Percentiles rank a stretch among this genome's conserved stretches.
phyloP scores from a whole-genome alignment of 2,329 filamentous ascomycete species.

The Paecilomyces variotii region DNA sequence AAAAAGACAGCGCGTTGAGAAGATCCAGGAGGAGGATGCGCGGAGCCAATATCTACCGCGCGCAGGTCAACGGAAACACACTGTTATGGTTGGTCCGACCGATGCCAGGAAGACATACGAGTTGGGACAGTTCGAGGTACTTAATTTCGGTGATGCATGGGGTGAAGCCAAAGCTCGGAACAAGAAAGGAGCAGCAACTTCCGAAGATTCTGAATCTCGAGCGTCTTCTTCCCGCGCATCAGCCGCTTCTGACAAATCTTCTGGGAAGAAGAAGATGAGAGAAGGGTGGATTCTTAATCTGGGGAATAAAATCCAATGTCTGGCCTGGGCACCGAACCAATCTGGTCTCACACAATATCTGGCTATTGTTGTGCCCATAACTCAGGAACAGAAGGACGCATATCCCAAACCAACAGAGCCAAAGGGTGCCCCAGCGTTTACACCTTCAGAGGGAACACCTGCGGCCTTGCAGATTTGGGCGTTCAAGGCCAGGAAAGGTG shows the following conservation, averaged over 20 bases:
- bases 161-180: conserved; percentile 10
- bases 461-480: conserved; percentile 53
- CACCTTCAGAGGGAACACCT: conserved; percentile 40
- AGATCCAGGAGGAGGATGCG: conserved; percentile 30
- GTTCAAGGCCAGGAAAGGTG: conserved; percentile 35
- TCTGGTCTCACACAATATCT: conserved; percentile 47
- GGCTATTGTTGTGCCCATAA: conserved; percentile 39
- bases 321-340: conserved; percentile 40
- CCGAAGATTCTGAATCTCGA: not conserved
- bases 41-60: conserved; percentile 34
- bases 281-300: conserved; percentile 51
- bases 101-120: conserved; percentile 36
- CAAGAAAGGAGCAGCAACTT: conserved; percentile 5
- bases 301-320: conserved; percentile 45
- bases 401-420: conserved; percentile 20
- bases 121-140: conserved; percentile 32
- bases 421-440: conserved; percentile 42
- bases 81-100: conserved; percentile 45
- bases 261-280: conserved; percentile 18
- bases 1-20: conserved; percentile 30
- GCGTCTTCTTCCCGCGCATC: not conserved
- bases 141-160: conserved; percentile 43
- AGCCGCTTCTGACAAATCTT: conserved; percentile 5
- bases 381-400: conserved; percentile 26
- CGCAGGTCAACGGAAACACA: conserved; percentile 23